Base-by-base conservation (phyloP, 164 flowering plant genomes). In the Houttuynia cordata region DNA sequence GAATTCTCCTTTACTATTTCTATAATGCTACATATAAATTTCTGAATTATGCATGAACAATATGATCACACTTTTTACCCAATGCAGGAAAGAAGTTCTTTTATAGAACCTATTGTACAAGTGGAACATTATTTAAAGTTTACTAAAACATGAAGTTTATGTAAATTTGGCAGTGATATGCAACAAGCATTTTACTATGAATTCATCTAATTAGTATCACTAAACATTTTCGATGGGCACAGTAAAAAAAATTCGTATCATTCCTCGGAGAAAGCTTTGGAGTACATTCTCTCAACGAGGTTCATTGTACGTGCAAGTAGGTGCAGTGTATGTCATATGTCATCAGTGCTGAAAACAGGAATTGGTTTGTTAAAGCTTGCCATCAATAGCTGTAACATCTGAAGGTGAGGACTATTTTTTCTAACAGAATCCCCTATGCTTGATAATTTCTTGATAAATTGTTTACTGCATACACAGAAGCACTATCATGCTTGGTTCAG, bases 301-400 rank as follows among this genome's bases (percentile, higher is more conserved):
- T 66, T 73, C 78, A 49, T 60, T 80, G 21, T 81, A 84, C 65
- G 56, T 84, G 74, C 91, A 88, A 79, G 81, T 67, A 21, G 94
- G 96, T 59, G 80, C 79, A 54, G 83, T 88, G 22, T 88, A 91
- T 64, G 75, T 81, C 84, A 84, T 51, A 84, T 87, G 73, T 87
- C 97, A 54, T 67, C 91, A 24, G 18, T 81, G 55, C 80, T 91
- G 73, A 91, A 82, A 78, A 79, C 72, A 64, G 70, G 93, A 69
- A 71, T 91, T 67, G 79, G 70, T 69, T 79, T 86, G 63, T 66
- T 86, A 8, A 81, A 75, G 67, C 54, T n/a, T 57, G 15, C 53
- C 78, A 47, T 65, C 93, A 49, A 71, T 78, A 49, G 57, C 81
- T 17, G 64, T 71, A 51, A 49, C 77, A 61, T 71, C 78, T 52